Conservation (phyloP, 1,284 basidiomycete genomes). For the Fistulinella staudtii region DNA sequence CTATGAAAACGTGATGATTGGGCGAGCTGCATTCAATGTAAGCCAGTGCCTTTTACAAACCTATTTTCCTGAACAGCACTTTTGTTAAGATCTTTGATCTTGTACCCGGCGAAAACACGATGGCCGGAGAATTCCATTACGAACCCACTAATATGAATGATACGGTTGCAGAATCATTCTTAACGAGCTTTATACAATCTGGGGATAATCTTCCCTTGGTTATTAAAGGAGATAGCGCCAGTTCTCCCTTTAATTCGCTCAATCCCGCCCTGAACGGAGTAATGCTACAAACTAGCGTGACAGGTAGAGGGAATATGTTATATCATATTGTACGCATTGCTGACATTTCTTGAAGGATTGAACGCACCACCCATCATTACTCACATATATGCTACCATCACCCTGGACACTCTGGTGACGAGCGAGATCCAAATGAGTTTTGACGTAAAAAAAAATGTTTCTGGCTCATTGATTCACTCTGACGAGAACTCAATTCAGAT, state of each 20-base stretch:
- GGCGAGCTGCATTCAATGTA: conserved; percentile 56
- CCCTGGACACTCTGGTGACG: conserved; percentile 44
- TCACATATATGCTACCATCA: conserved; percentile 48
- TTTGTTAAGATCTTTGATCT: conserved; percentile 49
- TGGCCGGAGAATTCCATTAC: conserved; percentile 65
- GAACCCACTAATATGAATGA: conserved; percentile 62
- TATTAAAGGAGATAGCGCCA: conserved; percentile 55
- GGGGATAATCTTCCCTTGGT: conserved; percentile 44
- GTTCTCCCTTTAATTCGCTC: conserved; percentile 64
- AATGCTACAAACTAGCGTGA: conserved; percentile 46
- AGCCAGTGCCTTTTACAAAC: conserved; percentile 31
- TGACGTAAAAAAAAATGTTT: conserved; percentile 38
- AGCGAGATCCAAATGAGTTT: conserved; percentile 54
- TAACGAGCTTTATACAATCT: conserved; percentile 53
- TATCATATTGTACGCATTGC: not conserved
- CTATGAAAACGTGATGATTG: conserved; percentile 53
- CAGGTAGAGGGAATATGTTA: conserved; percentile 34
- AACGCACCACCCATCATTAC: conserved; percentile 41
- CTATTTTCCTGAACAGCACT: no score
- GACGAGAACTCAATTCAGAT: conserved; percentile 35
- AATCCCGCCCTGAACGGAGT: conserved; percentile 55
- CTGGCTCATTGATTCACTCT: conserved; percentile 1
- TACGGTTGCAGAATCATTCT: conserved; percentile 54
- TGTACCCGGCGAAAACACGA: conserved; percentile 53
- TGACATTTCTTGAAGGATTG: conserved; percentile 35